Conservation (phyloP, 2,329 filamentous ascomycete genomes). For the Talaromyces pinophilus region DNA sequence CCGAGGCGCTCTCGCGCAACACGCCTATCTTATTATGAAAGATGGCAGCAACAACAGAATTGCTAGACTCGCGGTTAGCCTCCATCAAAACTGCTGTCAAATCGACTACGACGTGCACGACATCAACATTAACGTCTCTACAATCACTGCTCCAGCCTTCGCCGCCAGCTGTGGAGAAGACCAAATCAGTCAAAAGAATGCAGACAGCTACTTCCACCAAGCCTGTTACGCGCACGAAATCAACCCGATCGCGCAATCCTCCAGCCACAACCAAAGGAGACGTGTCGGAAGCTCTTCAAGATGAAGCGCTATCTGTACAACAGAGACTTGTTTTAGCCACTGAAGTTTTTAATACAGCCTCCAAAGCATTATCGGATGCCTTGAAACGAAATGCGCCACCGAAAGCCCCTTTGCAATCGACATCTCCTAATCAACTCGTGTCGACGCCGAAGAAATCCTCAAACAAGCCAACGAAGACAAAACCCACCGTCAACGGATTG, state of each 20-base stretch:
- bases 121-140: conserved; percentile 42
- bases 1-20: not conserved
- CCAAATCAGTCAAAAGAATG: conserved; percentile 22
- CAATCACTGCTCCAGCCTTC: conserved; percentile 41
- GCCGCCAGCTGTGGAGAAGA: conserved; percentile 28
- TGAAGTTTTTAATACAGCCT: conserved; percentile 48
- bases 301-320: conserved; percentile 37
- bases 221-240: conserved; percentile 30
- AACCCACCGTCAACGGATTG: conserved; percentile 10
- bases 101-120: conserved; percentile 57
- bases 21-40: not conserved
- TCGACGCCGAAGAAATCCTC: conserved; percentile 29
- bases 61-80: conserved; percentile 36
- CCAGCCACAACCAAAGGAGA: conserved; percentile 31
- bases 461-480: conserved; percentile 20
- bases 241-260: conserved; percentile 30
- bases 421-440: conserved; percentile 34
- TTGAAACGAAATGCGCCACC: conserved; percentile 31
- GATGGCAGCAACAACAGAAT: conserved; percentile 23
- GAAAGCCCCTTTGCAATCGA: conserved; percentile 30
- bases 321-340: conserved; percentile 48
- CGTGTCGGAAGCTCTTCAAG: conserved; percentile 31
- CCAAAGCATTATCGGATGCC: conserved; percentile 47
- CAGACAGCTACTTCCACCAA: conserved; percentile 31
- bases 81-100: conserved; percentile 58